A percentile compares a stretch with the other conserved stretches of the same genome.
phyloP scores from a whole-genome alignment of 2,329 filamentous ascomycete genomes.

The Aspergillus cejpii region DNA sequence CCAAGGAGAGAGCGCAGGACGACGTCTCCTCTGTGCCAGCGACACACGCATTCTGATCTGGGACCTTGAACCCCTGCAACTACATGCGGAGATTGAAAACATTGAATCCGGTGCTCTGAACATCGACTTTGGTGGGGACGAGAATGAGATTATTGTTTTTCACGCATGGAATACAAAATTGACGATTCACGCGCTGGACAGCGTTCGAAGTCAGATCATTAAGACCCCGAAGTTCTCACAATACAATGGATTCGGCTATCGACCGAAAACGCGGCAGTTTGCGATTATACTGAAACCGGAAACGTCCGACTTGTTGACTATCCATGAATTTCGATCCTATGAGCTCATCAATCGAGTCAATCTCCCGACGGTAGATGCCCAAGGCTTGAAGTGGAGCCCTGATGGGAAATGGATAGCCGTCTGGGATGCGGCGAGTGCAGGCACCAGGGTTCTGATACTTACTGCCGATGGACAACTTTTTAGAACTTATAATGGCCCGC shows the following conservation, averaged over 20 bases:
- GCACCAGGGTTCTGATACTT: constrained; percentile 49
- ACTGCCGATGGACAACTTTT: constrained; percentile 56
- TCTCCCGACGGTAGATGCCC: constrained; percentile 50
- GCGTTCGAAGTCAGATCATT: constrained; percentile 34
- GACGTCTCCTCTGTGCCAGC: constrained; percentile 32
- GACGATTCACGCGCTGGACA: constrained; percentile 32
- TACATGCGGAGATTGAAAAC: constrained; percentile 37
- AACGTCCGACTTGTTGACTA: constrained; percentile 33
- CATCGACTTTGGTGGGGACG: constrained; percentile 34
- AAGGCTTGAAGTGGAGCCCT: constrained; percentile 54
- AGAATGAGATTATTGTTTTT: constrained; percentile 36
- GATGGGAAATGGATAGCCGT: constrained; percentile 55
- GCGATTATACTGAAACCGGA: constrained; percentile 39
- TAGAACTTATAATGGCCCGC: constrained; percentile 44
- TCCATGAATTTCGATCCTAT: constrained; percentile 34
- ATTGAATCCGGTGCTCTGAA: constrained; percentile 33
- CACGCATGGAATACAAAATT: constrained; percentile 38
- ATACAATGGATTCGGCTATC: constrained; percentile 34
- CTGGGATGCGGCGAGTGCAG: constrained; percentile 49
- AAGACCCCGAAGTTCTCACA: constrained; percentile 38
- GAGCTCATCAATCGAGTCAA: constrained; percentile 29
- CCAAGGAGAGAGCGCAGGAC: constrained; percentile 13
- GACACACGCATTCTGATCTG: constrained; percentile 33
- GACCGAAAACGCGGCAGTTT: constrained; percentile 36
- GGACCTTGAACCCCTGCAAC: constrained; percentile 33